Conservation (phyloP, 176 grass and related monocot genomes). For the Carex cristatella region DNA sequence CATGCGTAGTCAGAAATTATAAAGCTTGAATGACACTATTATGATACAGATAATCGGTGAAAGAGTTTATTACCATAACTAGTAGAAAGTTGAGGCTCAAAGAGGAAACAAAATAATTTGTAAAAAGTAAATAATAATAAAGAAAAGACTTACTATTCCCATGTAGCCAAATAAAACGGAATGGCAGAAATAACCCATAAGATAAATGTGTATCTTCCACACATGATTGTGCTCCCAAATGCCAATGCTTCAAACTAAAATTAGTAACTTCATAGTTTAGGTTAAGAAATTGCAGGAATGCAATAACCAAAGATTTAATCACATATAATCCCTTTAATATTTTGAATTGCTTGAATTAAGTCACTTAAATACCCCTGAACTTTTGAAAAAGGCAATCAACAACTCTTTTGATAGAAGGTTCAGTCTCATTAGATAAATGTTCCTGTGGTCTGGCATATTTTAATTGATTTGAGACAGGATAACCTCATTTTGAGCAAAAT, state of each 20-base stretch:
- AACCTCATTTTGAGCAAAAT: not conserved
- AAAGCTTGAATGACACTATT: conserved; percentile 2
- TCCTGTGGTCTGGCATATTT: not conserved
- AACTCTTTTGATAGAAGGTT: not conserved
- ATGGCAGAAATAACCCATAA: conserved; percentile 67
- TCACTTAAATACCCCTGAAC: not conserved
- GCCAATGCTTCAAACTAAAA: conserved; percentile 92
- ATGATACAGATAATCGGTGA: not conserved
- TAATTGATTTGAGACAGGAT: not conserved
- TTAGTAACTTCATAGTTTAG: conserved; percentile 19
- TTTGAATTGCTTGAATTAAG: too few relatives aligned
- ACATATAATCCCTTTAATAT: not conserved
- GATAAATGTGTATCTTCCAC: conserved; percentile 65
- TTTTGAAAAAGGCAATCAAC: not conserved
- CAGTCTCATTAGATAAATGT: not conserved
- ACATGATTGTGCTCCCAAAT: conserved; percentile 85
- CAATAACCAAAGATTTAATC: conserved; percentile 6
- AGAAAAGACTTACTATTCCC: conserved; percentile 81
- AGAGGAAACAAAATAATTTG: conserved; percentile 3
- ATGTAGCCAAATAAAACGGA: conserved; percentile 94
- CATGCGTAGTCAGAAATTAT: conserved; percentile 15
- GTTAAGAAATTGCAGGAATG: not conserved
- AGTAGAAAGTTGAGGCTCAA: not conserved
- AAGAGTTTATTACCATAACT: not conserved
- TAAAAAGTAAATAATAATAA: conserved; percentile 5